phyloP scores from a whole-genome alignment of 2,329 filamentous ascomycete species.

The Rutstroemia sp. region DNA sequence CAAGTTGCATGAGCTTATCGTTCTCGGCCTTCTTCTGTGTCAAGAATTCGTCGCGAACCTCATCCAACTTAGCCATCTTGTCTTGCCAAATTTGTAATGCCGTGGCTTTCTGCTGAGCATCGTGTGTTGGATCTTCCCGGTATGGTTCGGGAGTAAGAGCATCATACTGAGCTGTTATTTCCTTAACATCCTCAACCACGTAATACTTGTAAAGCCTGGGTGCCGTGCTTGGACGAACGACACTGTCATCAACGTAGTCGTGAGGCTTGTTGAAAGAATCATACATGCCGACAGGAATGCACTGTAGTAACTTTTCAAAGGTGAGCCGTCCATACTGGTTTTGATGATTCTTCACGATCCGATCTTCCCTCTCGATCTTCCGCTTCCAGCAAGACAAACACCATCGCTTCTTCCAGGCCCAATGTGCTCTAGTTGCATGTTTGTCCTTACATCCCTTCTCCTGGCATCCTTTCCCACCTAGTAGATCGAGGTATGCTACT shows the following conservation, averaged over 20 bases:
- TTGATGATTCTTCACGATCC: slow-evolving; percentile 22
- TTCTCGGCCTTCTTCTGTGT: slow-evolving; percentile 21
- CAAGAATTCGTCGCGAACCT: slow-evolving; percentile 22
- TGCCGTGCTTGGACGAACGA: neutral
- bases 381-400: slow-evolving; percentile 24
- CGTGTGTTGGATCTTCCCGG: slow-evolving; percentile 19
- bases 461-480: slow-evolving; percentile 27
- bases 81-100: slow-evolving; percentile 18
- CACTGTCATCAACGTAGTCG: slow-evolving; percentile 20
- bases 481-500: slow-evolving; percentile 24
- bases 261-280: slow-evolving; percentile 28
- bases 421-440: slow-evolving; percentile 23
- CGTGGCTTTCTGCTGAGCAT: slow-evolving; percentile 19
- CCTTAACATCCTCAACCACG: slow-evolving; percentile 19
- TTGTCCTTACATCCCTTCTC: slow-evolving; percentile 20
- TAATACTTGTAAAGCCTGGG: slow-evolving; percentile 27
- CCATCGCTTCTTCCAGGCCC: slow-evolving; percentile 29
- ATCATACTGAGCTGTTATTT: slow-evolving; percentile 24
- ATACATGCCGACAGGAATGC: slow-evolving; percentile 26
- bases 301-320: slow-evolving; percentile 24
- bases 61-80: slow-evolving; percentile 17
- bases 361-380: slow-evolving; percentile 26
- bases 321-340: slow-evolving; percentile 14
- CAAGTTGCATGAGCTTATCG: slow-evolving; percentile 24
- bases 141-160: slow-evolving; percentile 21